Evolutionary conservation across 2,329 filamentous ascomycete genomes (phyloP), one percentile per base, ranked within the genome.

Genomic region (Escovopsis sp.): DNA sequence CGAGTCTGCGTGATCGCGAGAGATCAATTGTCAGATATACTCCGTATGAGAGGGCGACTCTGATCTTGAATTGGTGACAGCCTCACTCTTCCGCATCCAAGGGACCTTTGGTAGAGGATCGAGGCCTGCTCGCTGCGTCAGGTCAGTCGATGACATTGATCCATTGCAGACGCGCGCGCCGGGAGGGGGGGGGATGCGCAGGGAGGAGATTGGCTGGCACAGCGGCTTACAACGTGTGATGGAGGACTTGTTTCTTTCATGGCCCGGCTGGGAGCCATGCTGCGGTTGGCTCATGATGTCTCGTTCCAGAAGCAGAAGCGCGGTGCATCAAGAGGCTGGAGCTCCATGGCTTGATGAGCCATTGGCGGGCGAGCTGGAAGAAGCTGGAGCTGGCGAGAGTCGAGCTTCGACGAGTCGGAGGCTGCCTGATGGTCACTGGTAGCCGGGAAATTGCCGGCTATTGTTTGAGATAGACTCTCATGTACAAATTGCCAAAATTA

Each of bases 301-400:
- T 36, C 20, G 34, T 14, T 36, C 20, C 34, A 36, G 37, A 30
- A 30, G 27, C 34, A 36, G 37, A 30, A 30, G 27, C 27, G 3
- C 27, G 8, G 27, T 30, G 27, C 27, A 30, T 30, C 27, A 8
- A 7, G 27, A 30, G 27, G 27, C 27, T 30, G 27, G 27, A 30
- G 27, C 27, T 20, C 20, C 20, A 20, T 20, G 20, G 20, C 20
- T 20, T 30, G 27, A 30, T 30, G 27, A 20, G 20, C 20, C 20
- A 20, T 11, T 30, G 54, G 45, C 14, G 27, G 8, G 8, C 8
- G 11, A 9, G 51, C 48, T 10, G 57, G 54, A 2, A 2, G 57
- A 57, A 13, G 49, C 44, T 42, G 50, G 46, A 24, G 48, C 48
- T 37, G 51, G 53, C 50, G 50, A 7, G 49, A 41, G 14, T 48